Evolutionary conservation across 2,329 filamentous ascomycete genomes (phyloP), one percentile per base, ranked within the genome.

Genomic region (Talaromyces amestolkiae): DNA sequence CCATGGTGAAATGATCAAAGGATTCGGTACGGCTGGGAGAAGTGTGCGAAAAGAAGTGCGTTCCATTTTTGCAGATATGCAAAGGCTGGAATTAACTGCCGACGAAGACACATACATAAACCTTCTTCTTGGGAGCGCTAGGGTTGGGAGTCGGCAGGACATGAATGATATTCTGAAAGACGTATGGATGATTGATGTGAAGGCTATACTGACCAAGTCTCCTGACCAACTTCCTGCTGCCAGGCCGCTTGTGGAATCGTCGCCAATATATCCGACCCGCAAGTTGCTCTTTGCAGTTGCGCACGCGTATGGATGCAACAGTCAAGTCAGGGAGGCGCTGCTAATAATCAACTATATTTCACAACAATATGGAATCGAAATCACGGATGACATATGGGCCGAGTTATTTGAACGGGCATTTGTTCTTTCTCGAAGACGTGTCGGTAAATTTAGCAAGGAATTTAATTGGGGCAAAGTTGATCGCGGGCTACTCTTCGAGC

Each of bases 351-450:
- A 90, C 66, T 85, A 85, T 69, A 74, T 93, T 58, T 89, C 90
- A 0, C 77, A 77, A 1, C 79, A 80, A 7, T 91, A 90, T 75
- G 68, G 78, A 1, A 77, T 94, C 27, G 68, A 79, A 1, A 86
- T 94, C 43, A 77, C 86, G 0, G 70, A 73, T 7, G 73, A 81
- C 5, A 81, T 87, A 19, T 94, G 91, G 91, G 81, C 82, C 8
- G 85, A 88, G 63, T 76, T 94, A 2, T 79, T 93, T 17, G 82
- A 86, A 67, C 91, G 89, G 85, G 84, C 89, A 0, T 89, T 87
- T 70, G 79, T 91, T 10, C 80, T 87, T 47, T 79, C 82, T 3
- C 74, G 78, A 74, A 67, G 79, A 72, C 49, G 80, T 77, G 65
- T 77, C 76, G 58, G 75, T 70, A 41, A 67, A 67, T 58, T 77